phyloP scores from a whole-genome alignment of 768 basidiomycete species.

The Artomyces pyxidatus region DNA sequence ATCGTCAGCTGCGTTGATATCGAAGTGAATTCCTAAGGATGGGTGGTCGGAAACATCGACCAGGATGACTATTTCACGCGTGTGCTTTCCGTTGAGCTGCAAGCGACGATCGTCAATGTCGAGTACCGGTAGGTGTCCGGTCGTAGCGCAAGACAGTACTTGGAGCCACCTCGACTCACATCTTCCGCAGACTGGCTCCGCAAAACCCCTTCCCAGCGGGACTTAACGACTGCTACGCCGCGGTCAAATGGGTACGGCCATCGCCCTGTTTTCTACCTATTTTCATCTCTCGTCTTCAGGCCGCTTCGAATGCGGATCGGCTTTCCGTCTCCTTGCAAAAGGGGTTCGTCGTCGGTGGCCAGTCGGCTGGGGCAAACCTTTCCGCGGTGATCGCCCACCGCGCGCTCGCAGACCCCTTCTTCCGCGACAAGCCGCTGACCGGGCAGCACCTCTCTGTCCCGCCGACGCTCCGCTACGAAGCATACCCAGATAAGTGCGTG shows the following conservation, averaged over 20 bases:
- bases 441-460: background rate
- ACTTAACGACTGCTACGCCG: background rate
- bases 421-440: background rate
- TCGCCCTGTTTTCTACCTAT: no score
- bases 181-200: background rate
- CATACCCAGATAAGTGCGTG: background rate
- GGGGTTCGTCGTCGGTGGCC: background rate
- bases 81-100: background rate
- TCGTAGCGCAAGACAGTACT: no score
- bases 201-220: background rate
- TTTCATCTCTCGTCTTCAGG: background rate
- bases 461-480: background rate
- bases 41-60: background rate
- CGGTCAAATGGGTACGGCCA: background rate
- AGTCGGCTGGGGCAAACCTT: background rate
- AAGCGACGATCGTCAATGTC: background rate
- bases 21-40: background rate
- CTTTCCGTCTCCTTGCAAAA: background rate
- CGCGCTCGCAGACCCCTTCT: background rate
- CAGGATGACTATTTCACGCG: background rate
- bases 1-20: no score
- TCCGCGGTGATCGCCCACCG: background rate
- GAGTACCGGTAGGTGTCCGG: background rate
- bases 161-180: no score
- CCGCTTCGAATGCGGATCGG: background rate